Conservation (phyloP, 2,329 filamentous ascomycete species). For the Monosporascus cannonballus region DNA sequence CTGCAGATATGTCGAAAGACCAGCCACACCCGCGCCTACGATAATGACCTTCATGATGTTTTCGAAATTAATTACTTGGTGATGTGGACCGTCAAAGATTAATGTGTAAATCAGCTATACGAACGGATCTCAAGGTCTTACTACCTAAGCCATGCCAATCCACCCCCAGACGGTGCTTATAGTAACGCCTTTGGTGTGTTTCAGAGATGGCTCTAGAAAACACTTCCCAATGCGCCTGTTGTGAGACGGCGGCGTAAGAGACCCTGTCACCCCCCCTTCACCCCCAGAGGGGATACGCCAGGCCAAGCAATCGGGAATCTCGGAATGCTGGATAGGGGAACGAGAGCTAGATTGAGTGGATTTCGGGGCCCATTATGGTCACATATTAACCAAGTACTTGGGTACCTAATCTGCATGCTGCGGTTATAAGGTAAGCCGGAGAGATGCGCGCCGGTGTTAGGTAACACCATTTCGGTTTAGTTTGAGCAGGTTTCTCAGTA, state of each 20-base stretch:
- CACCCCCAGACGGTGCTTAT: not conserved
- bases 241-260: not conserved
- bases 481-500: not conserved
- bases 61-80: not conserved
- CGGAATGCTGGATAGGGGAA: not conserved
- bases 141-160: too few species aligned
- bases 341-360: not conserved
- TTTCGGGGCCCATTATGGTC: not conserved
- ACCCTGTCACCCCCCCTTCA: not conserved
- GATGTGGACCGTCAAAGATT: not conserved
- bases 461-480: not conserved
- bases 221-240: not conserved
- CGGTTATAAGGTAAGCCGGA: not conserved
- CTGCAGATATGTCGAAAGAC: not conserved
- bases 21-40: not conserved
- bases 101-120: not conserved
- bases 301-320: not conserved
- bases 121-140: not conserved
- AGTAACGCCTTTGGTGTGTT: too few species aligned
- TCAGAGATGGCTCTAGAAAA: not conserved
- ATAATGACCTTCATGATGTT: not conserved
- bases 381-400: not conserved
- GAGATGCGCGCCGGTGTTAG: not conserved
- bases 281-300: not conserved
- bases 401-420: not conserved